Base-by-base conservation (phyloP, 441 rosid genomes). In the Erysimum cheiri region DNA sequence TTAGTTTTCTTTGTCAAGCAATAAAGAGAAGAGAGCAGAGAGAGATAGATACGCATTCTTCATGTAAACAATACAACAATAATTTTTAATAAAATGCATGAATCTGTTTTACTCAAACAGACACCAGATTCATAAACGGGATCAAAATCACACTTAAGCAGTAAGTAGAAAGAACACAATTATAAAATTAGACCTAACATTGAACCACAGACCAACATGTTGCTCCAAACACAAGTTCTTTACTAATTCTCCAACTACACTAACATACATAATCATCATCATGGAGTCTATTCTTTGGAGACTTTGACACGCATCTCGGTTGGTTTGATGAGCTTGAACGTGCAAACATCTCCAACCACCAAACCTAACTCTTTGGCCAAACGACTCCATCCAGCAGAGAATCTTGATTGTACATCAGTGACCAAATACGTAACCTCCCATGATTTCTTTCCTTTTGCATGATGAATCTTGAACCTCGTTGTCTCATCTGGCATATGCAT, bases 341-440 rank as follows among this genome's bases (percentile, higher is more conserved):
- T 56, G 55, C 72, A 73, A 28, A 59, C 43, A 17, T 66, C 72
- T 33, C 77, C 77, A 0, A 67, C 54, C 46, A 1, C 54, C 47
- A 74, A 62, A 31, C 46, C 70, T 61, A 68, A 11, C 3, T 54
- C 60, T 37, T 49, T 69, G 46, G 58, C 52, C 40, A 69, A 37
- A 62, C 78, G 74, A 62, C 35, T 19, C 78, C 78, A 74, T 28
- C 78, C 78, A 47, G 54, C 60, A 55, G 78, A 74, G 54, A 74
- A 54, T 68, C 60, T 74, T 22, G 78, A 17, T 24, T 74, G 78
- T 8, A 6, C 8, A 61, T 37, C 59, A 61, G 24, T 68, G 41
- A 48, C 60, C 64, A 61, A 4, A 54, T 15, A 74, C 28, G n/a
- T 2, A 44, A 74, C 78, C 13, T 53, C 54, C 78, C 69, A 67